Evolutionary conservation across 805 yeast genomes (phyloP), one percentile per base, ranked within the genome.

Genomic region (Jamesozyma hellenica): DNA sequence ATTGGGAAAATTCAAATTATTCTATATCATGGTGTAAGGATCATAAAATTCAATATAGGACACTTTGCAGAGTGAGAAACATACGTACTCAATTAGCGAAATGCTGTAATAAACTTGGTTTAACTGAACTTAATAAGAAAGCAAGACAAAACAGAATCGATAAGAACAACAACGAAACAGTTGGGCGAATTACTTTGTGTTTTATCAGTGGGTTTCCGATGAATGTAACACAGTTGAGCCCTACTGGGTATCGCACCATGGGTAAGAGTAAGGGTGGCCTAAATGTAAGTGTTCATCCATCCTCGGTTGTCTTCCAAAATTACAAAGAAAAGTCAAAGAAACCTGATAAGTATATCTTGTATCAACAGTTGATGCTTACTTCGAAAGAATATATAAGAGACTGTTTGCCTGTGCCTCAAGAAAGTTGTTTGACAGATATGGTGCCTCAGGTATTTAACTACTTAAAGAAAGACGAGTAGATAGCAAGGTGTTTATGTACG

Each of bases 371-470:
- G 50, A 81, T 90, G 36, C 60, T 82, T 35, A 90, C 98, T 0
- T 74, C 86, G 19, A 84, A 80, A 56, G 96, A 88, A 63, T 90
- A 77, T 59, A 84, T 92, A 86, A 71, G 88, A 42, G 80, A 80
- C 48, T 78, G 87, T 52, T 73, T 83, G 59, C 75, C 86, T 0
- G 66, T 82, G 3, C 56, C 68, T n/a, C 76, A 79, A 31, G 88
- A 82, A 25, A 65, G 65, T 35, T 83, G 94, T 92, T 60, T 88
- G 13, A 57, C 57, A 1, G 88, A 82, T 47, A 72, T 77, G 45
- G 95, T 94, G 0, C 82, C 87, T 1, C 85, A 79, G 25, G 47
- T 76, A 42, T 51, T 63, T 39, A 45, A 45, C 25, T 32, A 25
- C 15, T 19, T 43, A 9, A 31, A 25, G 25, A 35, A 35, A 6